Evolutionary conservation across 2,329 filamentous ascomycete species (phyloP).

Genomic region (Diplodia intermedia): DNA sequence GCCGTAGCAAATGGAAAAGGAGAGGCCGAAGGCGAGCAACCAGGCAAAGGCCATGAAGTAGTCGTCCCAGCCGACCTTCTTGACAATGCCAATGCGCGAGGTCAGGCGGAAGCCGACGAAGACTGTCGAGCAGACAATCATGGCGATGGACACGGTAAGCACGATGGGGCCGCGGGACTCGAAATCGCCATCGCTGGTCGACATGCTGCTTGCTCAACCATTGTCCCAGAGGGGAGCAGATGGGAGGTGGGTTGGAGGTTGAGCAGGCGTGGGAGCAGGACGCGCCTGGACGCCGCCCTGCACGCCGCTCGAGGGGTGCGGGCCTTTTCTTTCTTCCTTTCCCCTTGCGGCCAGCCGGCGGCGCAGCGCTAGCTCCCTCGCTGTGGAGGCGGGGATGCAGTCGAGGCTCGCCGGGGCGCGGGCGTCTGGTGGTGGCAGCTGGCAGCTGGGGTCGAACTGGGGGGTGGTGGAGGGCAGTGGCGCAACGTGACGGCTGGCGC

Average conservation of each 20-base stretch:
- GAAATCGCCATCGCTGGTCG: constrained; percentile 30
- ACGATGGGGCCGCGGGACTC: constrained; percentile 53
- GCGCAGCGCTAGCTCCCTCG: constrained; percentile 8
- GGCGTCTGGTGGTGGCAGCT: too few relatives aligned
- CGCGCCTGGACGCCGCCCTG: constrained; percentile 13
- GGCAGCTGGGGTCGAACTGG: constrained; percentile 3
- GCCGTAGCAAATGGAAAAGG: constrained; percentile 70
- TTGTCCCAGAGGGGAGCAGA: constrained; percentile 18
- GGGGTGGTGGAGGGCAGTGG: constrained; percentile 15
- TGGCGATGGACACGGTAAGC: constrained; percentile 73
- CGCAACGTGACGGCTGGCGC: constrained; percentile 12
- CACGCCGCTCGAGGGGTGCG: neutral
- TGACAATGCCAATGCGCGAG: constrained; percentile 75
- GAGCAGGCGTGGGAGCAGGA: constrained; percentile 9
- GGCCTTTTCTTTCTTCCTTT: constrained; percentile 5
- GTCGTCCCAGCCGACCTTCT: constrained; percentile 76
- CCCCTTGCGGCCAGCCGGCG: neutral
- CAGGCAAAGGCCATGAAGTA: constrained; percentile 81
- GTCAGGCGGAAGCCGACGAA: constrained; percentile 79
- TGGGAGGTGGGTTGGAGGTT: neutral
- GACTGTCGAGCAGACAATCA: constrained; percentile 71
- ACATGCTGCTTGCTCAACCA: constrained; percentile 32
- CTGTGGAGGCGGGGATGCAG: neutral
- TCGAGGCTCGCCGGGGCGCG: constrained; percentile 7
- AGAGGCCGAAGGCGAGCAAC: constrained; percentile 72